phyloP scores from a whole-genome alignment of 495 filamentous ascomycete genomes.

The Penicillium salamii region DNA sequence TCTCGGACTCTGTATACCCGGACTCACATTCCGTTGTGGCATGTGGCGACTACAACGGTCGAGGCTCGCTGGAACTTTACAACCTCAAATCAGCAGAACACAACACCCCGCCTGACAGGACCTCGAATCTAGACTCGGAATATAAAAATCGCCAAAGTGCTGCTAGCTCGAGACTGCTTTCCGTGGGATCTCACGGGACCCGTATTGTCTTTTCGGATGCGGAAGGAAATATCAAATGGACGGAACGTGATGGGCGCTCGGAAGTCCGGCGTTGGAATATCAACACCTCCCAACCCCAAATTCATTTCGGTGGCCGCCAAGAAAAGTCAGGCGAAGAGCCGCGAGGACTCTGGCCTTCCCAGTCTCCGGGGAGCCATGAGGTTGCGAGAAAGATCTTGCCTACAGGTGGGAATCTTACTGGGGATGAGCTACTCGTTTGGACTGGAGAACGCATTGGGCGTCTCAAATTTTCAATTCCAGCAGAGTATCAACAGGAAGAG shows the following conservation, averaged over 20 bases:
- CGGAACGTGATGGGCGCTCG: conserved; percentile 83
- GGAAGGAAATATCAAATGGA: conserved; percentile 84
- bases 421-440: conserved; percentile 73
- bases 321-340: conserved; percentile 1
- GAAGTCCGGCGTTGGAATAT: conserved; percentile 74
- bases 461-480: conserved; percentile 55
- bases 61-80: conserved; percentile 89
- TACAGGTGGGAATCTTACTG: conserved; percentile 46
- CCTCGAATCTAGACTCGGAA: conserved; percentile 31
- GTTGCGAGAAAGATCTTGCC: conserved; percentile 72
- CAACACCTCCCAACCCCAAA: conserved; percentile 39
- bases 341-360: conserved; percentile 30
- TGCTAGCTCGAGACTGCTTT: conserved; percentile 76
- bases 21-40: conserved; percentile 68
- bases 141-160: conserved; percentile 82
- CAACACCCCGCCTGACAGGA: conserved; percentile 20
- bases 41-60: conserved; percentile 91
- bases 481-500: conserved; percentile 42
- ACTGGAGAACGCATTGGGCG: conserved; percentile 77
- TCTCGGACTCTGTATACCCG: conserved; percentile 47
- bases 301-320: conserved; percentile 9
- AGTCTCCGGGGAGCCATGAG: conserved; percentile 25
- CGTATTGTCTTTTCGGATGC: conserved; percentile 82
- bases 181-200: conserved; percentile 80
- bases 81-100: conserved; percentile 46